A percentile compares a stretch with the other conserved stretches of the same genome.
Conservation (phyloP, 1,139 yeast species). For the Barnettozyma hawaiiensis region DNA sequence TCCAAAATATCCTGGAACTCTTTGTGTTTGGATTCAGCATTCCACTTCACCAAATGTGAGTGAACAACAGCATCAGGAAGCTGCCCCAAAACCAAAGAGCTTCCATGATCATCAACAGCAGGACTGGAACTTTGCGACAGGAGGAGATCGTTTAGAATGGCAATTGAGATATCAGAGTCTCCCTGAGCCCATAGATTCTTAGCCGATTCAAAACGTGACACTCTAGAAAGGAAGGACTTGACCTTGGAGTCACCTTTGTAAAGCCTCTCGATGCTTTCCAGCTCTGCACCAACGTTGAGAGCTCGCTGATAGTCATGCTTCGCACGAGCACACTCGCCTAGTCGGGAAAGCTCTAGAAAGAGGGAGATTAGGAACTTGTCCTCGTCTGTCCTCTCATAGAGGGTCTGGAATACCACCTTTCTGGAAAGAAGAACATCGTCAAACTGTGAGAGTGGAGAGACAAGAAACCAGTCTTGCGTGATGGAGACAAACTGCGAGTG, state of each 20-base stretch:
- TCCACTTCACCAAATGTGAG: constrained; percentile 65
- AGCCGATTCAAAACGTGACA: constrained; percentile 47
- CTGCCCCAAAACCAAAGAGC: constrained; percentile 17
- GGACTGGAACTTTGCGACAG: constrained; percentile 11
- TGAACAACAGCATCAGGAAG: constrained; percentile 34
- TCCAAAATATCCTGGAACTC: constrained; percentile 53
- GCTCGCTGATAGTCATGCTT: constrained; percentile 41
- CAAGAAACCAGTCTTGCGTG: constrained; percentile 34
- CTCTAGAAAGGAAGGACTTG: constrained; percentile 16
- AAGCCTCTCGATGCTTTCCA: constrained; percentile 34
- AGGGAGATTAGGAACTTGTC: constrained; percentile 30
- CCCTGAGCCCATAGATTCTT: constrained; percentile 55
- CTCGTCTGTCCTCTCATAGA: constrained; percentile 2
- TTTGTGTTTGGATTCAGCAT: constrained; percentile 63
- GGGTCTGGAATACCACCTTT: constrained; percentile 22
- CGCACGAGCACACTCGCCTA: constrained; percentile 36
- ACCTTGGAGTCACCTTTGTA: not conserved
- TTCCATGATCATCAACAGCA: not conserved
- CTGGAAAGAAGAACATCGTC: constrained; percentile 42
- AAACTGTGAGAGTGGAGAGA: constrained; percentile 31
- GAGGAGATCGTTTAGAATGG: constrained; percentile 35
- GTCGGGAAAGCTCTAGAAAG: constrained; percentile 37
- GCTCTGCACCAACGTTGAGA: constrained; percentile 42
- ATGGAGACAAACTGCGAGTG: constrained; percentile 8
- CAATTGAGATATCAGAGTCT: constrained; percentile 48